A percentile compares a stretch with the other conserved stretches of the same genome.
Evolutionary conservation across 2,329 filamentous ascomycete genomes (phyloP).

Genomic region (Fusarium tanahbumbuense): DNA sequence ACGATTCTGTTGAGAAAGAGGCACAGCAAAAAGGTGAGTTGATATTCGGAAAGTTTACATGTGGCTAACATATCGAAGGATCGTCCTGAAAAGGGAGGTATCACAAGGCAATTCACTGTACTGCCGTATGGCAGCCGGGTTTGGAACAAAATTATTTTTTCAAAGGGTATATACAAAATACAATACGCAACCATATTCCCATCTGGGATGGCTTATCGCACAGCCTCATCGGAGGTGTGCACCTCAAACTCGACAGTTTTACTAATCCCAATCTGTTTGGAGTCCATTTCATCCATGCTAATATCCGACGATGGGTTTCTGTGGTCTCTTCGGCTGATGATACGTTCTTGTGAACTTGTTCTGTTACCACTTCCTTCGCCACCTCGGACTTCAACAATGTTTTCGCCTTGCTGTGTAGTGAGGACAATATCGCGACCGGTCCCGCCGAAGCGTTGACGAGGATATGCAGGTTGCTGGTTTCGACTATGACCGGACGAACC

Average conservation of each 20-base stretch:
- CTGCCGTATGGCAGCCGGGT: background rate
- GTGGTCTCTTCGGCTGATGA: slow-evolving; percentile 35
- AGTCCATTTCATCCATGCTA: slow-evolving; percentile 42
- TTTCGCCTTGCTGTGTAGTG: slow-evolving; percentile 39
- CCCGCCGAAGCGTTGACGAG: slow-evolving; percentile 22
- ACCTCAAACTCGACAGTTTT: slow-evolving; percentile 42
- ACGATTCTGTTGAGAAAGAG: background rate
- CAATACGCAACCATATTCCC: background rate
- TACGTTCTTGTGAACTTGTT: slow-evolving; percentile 41
- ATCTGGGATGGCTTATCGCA: background rate
- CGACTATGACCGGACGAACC: slow-evolving; percentile 38
- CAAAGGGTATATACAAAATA: background rate
- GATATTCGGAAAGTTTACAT: rapidly evolving
- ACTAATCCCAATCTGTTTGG: slow-evolving; percentile 38
- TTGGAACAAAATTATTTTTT: background rate
- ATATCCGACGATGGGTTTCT: slow-evolving; percentile 38
- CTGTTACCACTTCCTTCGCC: slow-evolving; percentile 19
- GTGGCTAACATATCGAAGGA: background rate
- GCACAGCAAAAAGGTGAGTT: background rate
- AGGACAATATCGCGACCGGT: slow-evolving; percentile 31
- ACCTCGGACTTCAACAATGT: slow-evolving; percentile 40
- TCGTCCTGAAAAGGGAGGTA: background rate
- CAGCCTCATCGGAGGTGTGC: slow-evolving; percentile 20
- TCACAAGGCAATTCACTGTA: rapidly evolving
- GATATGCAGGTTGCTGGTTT: slow-evolving; percentile 14